Base-by-base conservation (phyloP, 495 filamentous ascomycete species). In the Penicillium samsonianum region DNA sequence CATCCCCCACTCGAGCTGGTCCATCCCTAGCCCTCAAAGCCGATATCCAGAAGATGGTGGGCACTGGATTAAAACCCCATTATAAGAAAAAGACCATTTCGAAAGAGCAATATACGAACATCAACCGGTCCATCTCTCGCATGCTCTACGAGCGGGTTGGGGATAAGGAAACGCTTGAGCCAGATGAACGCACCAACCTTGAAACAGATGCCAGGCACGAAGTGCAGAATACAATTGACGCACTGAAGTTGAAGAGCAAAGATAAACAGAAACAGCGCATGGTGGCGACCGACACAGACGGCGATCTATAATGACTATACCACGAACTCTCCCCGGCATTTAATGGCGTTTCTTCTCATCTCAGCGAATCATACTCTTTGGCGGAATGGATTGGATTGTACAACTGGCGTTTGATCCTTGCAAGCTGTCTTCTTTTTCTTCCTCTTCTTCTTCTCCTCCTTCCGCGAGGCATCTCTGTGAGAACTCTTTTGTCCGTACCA, bases 71-170 rank as follows among this genome's bases (percentile, higher is more conserved):
- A 20, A 88, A 88, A 52, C 90, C 92, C 20, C 83, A 89, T 60
- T 95, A 88, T 58, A 82, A 84, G 12, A 77, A 76, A 28, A 84
- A 84, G 53, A 76, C 84, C 43, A 75, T 96, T 10, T 86, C 85
- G 31, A 86, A 90, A 62, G 87, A 95, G 40, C 87, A 96, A 68
- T 97, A 90, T 73, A 92, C 87, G 5, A 83, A 86, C 44, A 92
- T 96, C 73, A 96, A 96, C 68, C 84, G 90, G 44, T 86, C 84
- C 35, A 84, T 96, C 25, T 94, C 89, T 14, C 83, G 89, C 17
- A 87, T 83, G 72, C 74, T 97, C n/a, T 97, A 97, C 67, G 89
- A 95, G 38, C 83, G 84, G 37, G 84, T 92, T 14, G 83, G 81
- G 6, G 84, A 87, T 44, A 76, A 78, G 1, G 77, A 81, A n/a